These are phyloP conservation scores for Tulasnella sp. DNA, from an alignment of 768 basidiomycete species.

Conservation along the genomic window DNA sequence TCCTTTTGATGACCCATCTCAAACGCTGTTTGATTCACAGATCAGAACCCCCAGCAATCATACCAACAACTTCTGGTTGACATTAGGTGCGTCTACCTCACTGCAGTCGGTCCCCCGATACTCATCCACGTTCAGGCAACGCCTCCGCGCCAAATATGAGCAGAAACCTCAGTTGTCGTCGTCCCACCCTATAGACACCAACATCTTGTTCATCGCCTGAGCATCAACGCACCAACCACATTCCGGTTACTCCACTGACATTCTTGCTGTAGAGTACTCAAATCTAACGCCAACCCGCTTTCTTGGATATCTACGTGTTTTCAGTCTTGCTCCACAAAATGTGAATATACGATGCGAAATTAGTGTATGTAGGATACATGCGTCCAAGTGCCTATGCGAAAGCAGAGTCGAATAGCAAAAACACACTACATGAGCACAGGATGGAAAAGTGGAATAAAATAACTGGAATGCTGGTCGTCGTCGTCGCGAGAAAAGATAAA, in stretches of 20 bases:
- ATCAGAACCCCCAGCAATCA: constrained; percentile 29
- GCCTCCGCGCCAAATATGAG: constrained; percentile 28
- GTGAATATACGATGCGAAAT: no score
- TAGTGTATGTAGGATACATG: no score
- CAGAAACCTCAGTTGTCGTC: constrained; percentile 32
- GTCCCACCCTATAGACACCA: constrained; percentile 27
- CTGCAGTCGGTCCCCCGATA: constrained; percentile 3
- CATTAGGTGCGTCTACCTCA: constrained; percentile 1
- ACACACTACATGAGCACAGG: background rate
- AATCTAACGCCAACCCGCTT: no score
- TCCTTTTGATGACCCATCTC: background rate
- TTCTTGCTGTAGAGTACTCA: no score
- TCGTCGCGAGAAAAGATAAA: background rate
- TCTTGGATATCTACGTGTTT: no score
- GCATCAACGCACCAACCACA: background rate
- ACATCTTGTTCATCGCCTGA: constrained; percentile 26
- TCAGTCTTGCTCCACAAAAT: no score
- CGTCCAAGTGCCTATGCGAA: no score
- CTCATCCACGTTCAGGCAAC: constrained; percentile 28
- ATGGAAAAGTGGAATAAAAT: background rate
- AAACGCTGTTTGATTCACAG: constrained; percentile 23
- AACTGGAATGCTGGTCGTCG: background rate
- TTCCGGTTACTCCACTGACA: no score
- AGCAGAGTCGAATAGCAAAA: background rate
- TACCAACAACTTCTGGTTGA: constrained; percentile 22